These are phyloP conservation scores for Ogataea trehalophila DNA, from an alignment of 805 yeast genomes.

Conservation along the genomic window DNA sequence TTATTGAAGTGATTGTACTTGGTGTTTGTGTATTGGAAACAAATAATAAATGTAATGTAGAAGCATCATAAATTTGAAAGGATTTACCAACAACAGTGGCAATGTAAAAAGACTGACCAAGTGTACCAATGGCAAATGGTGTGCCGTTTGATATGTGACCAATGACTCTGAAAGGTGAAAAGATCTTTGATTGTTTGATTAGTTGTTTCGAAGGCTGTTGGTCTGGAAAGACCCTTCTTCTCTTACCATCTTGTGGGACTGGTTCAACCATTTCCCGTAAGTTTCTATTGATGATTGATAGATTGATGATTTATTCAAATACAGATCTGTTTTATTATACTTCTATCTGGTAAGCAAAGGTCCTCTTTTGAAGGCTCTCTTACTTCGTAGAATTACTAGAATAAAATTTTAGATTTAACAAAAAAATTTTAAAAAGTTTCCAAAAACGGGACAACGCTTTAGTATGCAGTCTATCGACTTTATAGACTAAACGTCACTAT, in stretches of 20 bases:
- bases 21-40: constrained; percentile 79
- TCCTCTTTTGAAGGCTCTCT: no score
- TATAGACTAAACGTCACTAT: not conserved
- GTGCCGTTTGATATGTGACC: constrained; percentile 85
- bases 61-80: constrained; percentile 90
- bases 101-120: constrained; percentile 82
- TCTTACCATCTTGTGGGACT: constrained; percentile 6
- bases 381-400: no score
- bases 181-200: constrained; percentile 48
- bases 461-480: not conserved
- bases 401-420: not conserved
- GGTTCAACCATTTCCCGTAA: constrained; percentile 1
- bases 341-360: no score
- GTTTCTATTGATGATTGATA: not conserved
- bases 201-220: not conserved
- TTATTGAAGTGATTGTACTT: constrained; percentile 59
- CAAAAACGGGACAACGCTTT: not conserved
- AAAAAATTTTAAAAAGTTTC: not conserved
- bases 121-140: constrained; percentile 84
- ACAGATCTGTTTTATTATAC: no score
- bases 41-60: constrained; percentile 77
- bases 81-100: constrained; percentile 87
- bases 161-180: constrained; percentile 79
- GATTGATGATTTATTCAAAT: no score
- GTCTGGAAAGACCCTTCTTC: constrained; percentile 5